phyloP scores from a whole-genome alignment of 2,329 filamentous ascomycete species.

The Ciborinia camelliae region DNA sequence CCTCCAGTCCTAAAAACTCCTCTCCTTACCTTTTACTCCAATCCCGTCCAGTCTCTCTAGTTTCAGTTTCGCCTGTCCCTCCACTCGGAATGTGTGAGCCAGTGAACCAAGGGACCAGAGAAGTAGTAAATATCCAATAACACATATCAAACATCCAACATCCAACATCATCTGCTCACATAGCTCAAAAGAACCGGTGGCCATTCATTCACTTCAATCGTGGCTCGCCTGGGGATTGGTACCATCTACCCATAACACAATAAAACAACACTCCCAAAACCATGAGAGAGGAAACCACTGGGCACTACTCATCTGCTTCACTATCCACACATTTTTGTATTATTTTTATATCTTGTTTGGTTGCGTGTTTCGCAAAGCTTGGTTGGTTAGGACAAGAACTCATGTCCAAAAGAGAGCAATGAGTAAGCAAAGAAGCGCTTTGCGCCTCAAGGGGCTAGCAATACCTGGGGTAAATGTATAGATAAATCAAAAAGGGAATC shows the following conservation, averaged over 20 bases:
- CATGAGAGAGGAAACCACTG: neutral
- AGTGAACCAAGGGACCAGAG: neutral
- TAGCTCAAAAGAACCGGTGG: neutral
- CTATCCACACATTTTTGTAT: neutral
- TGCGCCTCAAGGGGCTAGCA: neutral
- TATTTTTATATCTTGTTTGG: neutral
- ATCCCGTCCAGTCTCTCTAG: neutral
- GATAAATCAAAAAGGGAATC: neutral
- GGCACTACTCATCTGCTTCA: no score
- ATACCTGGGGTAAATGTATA: no score
- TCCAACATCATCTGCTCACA: neutral
- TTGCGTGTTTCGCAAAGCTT: neutral
- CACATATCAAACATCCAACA: no score
- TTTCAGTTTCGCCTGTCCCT: neutral
- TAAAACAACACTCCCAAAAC: neutral
- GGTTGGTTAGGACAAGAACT: neutral
- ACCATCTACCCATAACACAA: no score
- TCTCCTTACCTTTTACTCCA: neutral
- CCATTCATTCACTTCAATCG: neutral
- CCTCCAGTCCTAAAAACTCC: neutral
- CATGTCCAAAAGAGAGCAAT: neutral
- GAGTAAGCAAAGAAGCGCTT: neutral
- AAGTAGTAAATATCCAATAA: neutral
- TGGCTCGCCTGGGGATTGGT: no score
- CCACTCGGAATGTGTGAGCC: neutral